Base-by-base conservation (phyloP, 2,329 filamentous ascomycete genomes). In the Sarocladiaceae sp. region DNA sequence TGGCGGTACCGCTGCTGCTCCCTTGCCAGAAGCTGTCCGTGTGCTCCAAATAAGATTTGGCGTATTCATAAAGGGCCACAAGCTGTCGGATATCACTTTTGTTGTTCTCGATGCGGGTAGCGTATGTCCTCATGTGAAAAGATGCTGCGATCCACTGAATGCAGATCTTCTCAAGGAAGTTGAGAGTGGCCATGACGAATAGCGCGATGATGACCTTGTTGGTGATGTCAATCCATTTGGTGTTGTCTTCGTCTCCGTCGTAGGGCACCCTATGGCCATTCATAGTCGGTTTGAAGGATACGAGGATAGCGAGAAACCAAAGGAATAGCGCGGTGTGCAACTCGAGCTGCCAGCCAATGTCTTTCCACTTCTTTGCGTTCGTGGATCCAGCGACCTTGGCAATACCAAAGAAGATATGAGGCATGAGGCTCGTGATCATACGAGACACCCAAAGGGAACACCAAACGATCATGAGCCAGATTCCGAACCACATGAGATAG, bases 391-490 rank as follows among this genome's bases (percentile, higher is more conserved):
- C 82, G 4, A 91, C 69, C 55, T 82, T 87, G 4, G 88, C 82
- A 13, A 85, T 24, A 7, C 65, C 55, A 31, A 66, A 64, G 46
- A 78, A 66, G 5, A 68, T 45, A 20, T 58, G 62, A 0, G 76
- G 75, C 51, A 79, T 62, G 27, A 75, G 58, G 20, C 71, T 69
- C 3, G 72, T 75, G 33, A 72, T 52, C 57, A 79, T 75, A 11
- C 75, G 69, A 1, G 73, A 84, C 16, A 84, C 83, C 91, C 91
- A 97, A 0, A 96, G 72, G 0, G 88, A 88, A 50, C 91, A 73
- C 91, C 91, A 97, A 20, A 96, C 75, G 33, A 95, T 88, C 62
- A 95, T 87, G 15, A 96, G 74, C 91, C 91, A 97, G 50, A 96
- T 88, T 23, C 86, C 86, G 58, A 97, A 96, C 91, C 91, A 97